Evolutionary conservation across 1,284 basidiomycete species (phyloP).

Genomic region (Leucocoprinus gongylophorus): DNA sequence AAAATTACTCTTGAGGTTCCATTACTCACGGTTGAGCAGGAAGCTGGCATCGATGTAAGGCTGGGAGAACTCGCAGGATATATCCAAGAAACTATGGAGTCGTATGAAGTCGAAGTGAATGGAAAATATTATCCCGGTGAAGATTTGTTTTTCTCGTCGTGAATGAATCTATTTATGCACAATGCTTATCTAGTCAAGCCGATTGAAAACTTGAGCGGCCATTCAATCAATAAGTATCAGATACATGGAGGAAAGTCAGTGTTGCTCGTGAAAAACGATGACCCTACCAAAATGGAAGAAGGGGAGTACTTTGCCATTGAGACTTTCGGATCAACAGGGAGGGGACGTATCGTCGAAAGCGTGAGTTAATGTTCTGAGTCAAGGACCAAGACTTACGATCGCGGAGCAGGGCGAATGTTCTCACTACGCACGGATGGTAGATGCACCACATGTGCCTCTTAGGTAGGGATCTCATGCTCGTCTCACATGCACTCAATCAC

Average conservation of each 20-base stretch:
- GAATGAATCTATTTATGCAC: constrained; percentile 5
- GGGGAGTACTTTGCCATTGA: constrained; percentile 99
- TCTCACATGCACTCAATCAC: neutral
- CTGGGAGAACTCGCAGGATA: constrained; percentile 88
- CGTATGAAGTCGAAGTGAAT: constrained; percentile 90
- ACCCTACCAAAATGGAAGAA: constrained; percentile 97
- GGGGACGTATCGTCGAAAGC: constrained; percentile 85
- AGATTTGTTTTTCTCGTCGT: constrained; percentile 19
- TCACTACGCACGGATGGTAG: constrained; percentile 77
- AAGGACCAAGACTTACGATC: constrained; percentile 9
- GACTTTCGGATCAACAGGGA: constrained; percentile 97
- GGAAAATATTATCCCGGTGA: constrained; percentile 82
- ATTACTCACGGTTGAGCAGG: constrained; percentile 39
- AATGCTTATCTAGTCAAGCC: constrained; percentile 64
- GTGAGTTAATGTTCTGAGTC: constrained; percentile 29
- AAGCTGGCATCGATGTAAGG: constrained; percentile 94
- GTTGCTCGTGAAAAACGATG: constrained; percentile 82
- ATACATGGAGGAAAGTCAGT: constrained; percentile 92
- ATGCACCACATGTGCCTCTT: constrained; percentile 66
- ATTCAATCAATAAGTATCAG: constrained; percentile 83
- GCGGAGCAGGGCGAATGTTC: constrained; percentile 77
- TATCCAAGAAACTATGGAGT: constrained; percentile 99
- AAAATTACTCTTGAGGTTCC: neutral
- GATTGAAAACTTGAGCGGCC: constrained; percentile 88
- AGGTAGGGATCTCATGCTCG: constrained; percentile 38